Conservation (phyloP, 2,329 filamentous ascomycete genomes). For the Epichloe gansuensis region DNA sequence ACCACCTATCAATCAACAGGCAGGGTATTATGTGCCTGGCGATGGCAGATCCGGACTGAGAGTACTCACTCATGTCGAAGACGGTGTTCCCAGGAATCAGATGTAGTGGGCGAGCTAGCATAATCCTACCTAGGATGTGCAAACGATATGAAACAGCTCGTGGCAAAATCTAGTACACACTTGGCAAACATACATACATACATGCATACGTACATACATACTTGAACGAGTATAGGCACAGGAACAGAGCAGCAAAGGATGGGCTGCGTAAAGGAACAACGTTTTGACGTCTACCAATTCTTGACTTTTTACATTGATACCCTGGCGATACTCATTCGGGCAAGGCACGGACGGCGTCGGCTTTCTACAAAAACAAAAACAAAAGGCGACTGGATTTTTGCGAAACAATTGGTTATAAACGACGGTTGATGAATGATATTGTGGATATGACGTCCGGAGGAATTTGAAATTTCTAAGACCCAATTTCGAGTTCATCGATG, state of each 20-base stretch:
- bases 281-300: not conserved
- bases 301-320: not conserved
- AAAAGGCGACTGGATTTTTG: not conserved
- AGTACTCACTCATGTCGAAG: constrained; percentile 18
- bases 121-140: not conserved
- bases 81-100: constrained; percentile 16
- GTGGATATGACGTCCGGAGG: too few relatives aligned
- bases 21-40: constrained; percentile 22
- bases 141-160: not conserved
- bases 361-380: not conserved
- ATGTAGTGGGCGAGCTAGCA: constrained; percentile 12
- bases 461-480: too few relatives aligned
- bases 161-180: not conserved
- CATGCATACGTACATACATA: too few relatives aligned
- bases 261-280: not conserved
- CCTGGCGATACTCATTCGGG: not conserved
- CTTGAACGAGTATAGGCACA: not conserved
- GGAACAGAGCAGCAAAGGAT: not conserved
- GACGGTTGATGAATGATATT: not conserved
- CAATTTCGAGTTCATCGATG: too few relatives aligned
- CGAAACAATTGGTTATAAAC: not conserved
- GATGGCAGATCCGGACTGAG: constrained; percentile 21
- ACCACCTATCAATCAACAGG: constrained; percentile 16
- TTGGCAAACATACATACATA: too few relatives aligned
- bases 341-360: not conserved